A percentile compares a stretch with the other conserved stretches of the same genome.
Conservation (phyloP, 2,329 filamentous ascomycete genomes). For the Plenodomus tracheiphilus region DNA sequence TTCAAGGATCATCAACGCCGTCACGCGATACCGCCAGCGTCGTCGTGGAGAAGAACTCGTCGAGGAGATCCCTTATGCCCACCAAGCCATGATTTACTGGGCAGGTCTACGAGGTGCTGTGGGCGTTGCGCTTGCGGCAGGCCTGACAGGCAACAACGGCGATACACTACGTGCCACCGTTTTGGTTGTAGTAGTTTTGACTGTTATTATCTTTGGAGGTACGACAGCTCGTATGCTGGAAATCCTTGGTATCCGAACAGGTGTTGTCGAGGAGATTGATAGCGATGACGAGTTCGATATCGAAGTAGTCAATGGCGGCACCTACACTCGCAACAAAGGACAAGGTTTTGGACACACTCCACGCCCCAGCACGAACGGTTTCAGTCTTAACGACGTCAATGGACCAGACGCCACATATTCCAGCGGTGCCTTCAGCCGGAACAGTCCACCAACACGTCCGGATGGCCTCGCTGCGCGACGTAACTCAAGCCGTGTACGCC, state of each 20-base stretch:
- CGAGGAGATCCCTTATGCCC: conserved; percentile 85
- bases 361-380: conserved; percentile 58
- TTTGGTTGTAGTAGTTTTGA: conserved; percentile 94
- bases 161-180: conserved; percentile 89
- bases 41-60: conserved; percentile 71
- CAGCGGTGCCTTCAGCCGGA: conserved; percentile 58
- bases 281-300: conserved; percentile 99
- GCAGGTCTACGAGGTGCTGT: conserved; percentile 93
- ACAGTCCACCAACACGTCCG: conserved; percentile 49
- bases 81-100: conserved; percentile 99
- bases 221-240: conserved; percentile 98
- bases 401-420: conserved; percentile 61
- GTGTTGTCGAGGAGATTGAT: conserved; percentile 94
- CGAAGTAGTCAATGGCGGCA: conserved; percentile 67
- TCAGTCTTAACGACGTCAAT: conserved; percentile 56
- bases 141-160: conserved; percentile 79
- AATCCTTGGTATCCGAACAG: conserved; percentile 93
- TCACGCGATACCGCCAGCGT: conserved; percentile 82
- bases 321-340: conserved; percentile 80
- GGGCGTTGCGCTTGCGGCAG: conserved; percentile 89
- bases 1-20: conserved; percentile 86
- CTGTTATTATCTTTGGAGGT: conserved; percentile 97
- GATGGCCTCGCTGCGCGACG: conserved; percentile 53
- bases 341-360: conserved; percentile 77
- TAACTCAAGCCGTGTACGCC: conserved; percentile 55